Conservation (phyloP, 2,329 filamentous ascomycete species). For the Penicillium verrucosum region DNA sequence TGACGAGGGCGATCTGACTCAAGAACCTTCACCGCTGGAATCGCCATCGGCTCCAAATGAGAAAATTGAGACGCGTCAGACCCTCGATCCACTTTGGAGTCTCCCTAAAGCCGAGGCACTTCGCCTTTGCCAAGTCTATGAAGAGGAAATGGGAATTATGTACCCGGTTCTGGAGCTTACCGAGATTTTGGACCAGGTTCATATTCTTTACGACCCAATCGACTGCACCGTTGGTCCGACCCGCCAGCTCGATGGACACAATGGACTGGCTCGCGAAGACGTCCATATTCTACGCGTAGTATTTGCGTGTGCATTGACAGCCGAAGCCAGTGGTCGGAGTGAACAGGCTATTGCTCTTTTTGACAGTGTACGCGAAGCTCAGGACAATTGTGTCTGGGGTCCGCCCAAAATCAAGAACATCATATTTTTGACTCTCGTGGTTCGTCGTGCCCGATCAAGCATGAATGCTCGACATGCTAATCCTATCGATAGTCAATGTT, state of each 20-base stretch:
- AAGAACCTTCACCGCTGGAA: conserved; percentile 34
- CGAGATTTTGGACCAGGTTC: conserved; percentile 64
- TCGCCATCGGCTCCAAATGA: conserved; percentile 24
- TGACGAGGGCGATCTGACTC: conserved; percentile 56
- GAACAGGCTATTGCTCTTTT: conserved; percentile 70
- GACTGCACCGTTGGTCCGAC: conserved; percentile 3
- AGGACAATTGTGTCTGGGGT: conserved; percentile 63
- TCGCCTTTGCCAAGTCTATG: conserved; percentile 72
- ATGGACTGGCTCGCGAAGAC: conserved; percentile 56
- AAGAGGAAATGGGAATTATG: conserved; percentile 88
- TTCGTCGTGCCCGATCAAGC: conserved; percentile 14
- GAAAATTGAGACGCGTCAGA: conserved; percentile 32
- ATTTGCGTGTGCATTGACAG: conserved; percentile 70
- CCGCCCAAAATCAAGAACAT: conserved; percentile 57
- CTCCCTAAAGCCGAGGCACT: conserved; percentile 73
- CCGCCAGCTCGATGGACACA: conserved; percentile 22
- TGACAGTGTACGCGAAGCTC: conserved; percentile 67
- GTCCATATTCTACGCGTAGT: conserved; percentile 76
- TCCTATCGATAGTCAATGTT: conserved; percentile 58
- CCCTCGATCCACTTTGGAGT: conserved; percentile 70
- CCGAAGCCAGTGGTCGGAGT: conserved; percentile 76
- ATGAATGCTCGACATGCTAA: conserved; percentile 1
- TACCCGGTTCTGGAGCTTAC: conserved; percentile 77
- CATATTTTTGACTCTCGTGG: conserved; percentile 53
- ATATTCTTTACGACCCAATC: conserved; percentile 52